Conservation (phyloP, 441 rosid species). For the Heliophila coronopifolia region DNA sequence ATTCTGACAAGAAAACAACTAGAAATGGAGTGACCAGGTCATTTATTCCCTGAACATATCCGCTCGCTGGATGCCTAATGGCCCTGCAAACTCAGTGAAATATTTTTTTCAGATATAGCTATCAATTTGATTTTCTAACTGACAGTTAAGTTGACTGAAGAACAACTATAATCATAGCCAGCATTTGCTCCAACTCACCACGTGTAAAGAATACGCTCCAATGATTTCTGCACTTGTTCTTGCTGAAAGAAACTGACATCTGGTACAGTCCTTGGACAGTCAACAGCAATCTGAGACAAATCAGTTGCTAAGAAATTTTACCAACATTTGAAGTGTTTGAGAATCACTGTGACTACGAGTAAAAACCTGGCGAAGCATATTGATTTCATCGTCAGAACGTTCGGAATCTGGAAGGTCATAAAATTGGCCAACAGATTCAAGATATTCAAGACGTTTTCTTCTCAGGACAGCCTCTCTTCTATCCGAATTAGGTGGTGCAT, state of each 20-base stretch:
- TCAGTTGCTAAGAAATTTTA: conserved; percentile 10
- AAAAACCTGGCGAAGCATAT: conserved; percentile 92
- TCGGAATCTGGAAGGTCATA: conserved; percentile 90
- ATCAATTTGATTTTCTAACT: conserved; percentile 9
- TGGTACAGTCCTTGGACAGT: conserved; percentile 96
- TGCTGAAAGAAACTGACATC: conserved; percentile 95
- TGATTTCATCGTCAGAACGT: conserved; percentile 93
- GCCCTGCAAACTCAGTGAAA: conserved; percentile 56
- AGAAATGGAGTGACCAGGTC: conserved; percentile 95
- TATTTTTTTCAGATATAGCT: no score
- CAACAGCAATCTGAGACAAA: conserved; percentile 76
- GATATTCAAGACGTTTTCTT: conserved; percentile 90
- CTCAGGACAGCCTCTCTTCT: conserved; percentile 90
- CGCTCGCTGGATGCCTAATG: conserved; percentile 96
- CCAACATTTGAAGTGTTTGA: background rate
- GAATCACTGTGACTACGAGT: background rate
- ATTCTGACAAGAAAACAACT: conserved; percentile 85
- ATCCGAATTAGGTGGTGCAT: conserved; percentile 99
- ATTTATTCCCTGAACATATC: conserved; percentile 96
- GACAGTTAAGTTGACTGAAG: background rate
- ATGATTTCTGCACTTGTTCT: conserved; percentile 86
- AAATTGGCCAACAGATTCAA: conserved; percentile 88
- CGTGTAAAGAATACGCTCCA: conserved; percentile 93
- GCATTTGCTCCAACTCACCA: conserved; percentile 51
- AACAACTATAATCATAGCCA: background rate